phyloP scores from a whole-genome alignment of 2,329 filamentous ascomycete species.

The Colletotrichum orbiculare region DNA sequence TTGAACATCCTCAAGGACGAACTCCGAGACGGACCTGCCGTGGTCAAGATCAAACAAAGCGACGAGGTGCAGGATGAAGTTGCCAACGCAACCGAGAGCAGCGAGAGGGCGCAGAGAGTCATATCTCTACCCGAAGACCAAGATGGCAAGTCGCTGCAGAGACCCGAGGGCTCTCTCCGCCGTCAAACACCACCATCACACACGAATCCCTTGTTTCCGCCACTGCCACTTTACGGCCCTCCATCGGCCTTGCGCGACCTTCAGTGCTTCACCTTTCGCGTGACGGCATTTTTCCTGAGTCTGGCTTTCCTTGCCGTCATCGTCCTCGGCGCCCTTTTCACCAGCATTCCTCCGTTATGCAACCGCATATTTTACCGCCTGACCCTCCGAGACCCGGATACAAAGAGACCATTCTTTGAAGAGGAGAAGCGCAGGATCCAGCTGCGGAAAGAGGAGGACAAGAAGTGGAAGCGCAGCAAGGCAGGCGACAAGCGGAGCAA shows the following conservation, averaged over 20 bases:
- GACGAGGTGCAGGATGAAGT: conserved; percentile 42
- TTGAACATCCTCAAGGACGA: conserved; percentile 72
- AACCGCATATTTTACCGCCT: conserved; percentile 62
- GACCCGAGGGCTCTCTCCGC: conserved; percentile 58
- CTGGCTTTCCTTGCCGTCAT: conserved; percentile 81
- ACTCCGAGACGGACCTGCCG: conserved; percentile 46
- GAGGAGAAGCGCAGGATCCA: conserved; percentile 74
- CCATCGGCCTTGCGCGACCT: conserved; percentile 73
- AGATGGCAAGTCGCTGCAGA: conserved; percentile 52
- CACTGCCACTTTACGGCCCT: conserved; percentile 83
- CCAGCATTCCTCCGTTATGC: conserved; percentile 67
- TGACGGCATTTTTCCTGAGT: conserved; percentile 80
- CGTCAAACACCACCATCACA: conserved; percentile 70
- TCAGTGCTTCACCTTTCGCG: conserved; percentile 73
- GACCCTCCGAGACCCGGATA: conserved; percentile 69
- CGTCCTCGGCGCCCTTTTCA: conserved; percentile 78
- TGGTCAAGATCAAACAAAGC: conserved; percentile 38
- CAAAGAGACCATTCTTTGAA: conserved; percentile 73
- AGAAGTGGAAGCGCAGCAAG: conserved; percentile 68
- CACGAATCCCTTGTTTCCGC: conserved; percentile 86
- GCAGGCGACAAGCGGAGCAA: conserved; percentile 50
- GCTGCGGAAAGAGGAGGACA: conserved; percentile 67
- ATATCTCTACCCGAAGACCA: conserved; percentile 41
- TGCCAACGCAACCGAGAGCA: conserved; percentile 46
- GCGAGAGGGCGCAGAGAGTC: conserved; percentile 42